Evolutionary conservation across 768 basidiomycete genomes (phyloP).

Genomic region (Trametes villosa): DNA sequence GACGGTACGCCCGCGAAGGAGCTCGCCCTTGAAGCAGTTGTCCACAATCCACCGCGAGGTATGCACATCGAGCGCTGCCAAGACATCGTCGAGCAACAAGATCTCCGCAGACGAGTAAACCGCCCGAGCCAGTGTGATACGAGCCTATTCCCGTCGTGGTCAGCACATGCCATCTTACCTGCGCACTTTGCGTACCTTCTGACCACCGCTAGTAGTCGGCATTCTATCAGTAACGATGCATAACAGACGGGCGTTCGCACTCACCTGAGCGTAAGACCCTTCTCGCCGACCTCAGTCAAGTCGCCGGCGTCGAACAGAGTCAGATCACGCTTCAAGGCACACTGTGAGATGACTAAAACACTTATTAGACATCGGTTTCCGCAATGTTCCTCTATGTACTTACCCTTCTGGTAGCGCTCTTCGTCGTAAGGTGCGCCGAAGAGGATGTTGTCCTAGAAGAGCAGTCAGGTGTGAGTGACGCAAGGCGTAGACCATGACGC

Average conservation of each 20-base stretch:
- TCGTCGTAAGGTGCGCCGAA: constrained; percentile 53
- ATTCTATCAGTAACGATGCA: background rate
- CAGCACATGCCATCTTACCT: background rate
- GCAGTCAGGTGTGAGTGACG: background rate
- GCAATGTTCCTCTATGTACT: background rate
- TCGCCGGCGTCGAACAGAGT: constrained; percentile 40
- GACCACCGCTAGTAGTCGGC: constrained; percentile 44
- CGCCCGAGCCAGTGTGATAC: constrained; percentile 62
- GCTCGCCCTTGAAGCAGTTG: constrained; percentile 49
- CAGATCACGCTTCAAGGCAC: constrained; percentile 39
- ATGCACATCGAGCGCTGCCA: constrained; percentile 55
- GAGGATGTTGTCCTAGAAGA: constrained; percentile 50
- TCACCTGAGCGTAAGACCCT: constrained; percentile 42
- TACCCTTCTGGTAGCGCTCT: constrained; percentile 48
- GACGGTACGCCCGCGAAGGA: constrained; percentile 52
- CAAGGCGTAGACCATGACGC: constrained; percentile 2
- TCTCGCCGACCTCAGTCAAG: constrained; percentile 47
- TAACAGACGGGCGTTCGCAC: background rate
- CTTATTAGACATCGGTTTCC: background rate
- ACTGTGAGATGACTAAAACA: constrained; percentile 40
- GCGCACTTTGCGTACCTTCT: constrained; percentile 38
- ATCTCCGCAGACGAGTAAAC: constrained; percentile 63
- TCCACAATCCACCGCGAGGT: constrained; percentile 56
- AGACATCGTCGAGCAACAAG: constrained; percentile 73
- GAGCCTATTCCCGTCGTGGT: constrained; percentile 35